Percentiles rank a stretch among this genome's conserved stretches.
Evolutionary conservation across 352 stramenopile genomes (phyloP).

Genomic region (Pythium scleroteichum): DNA sequence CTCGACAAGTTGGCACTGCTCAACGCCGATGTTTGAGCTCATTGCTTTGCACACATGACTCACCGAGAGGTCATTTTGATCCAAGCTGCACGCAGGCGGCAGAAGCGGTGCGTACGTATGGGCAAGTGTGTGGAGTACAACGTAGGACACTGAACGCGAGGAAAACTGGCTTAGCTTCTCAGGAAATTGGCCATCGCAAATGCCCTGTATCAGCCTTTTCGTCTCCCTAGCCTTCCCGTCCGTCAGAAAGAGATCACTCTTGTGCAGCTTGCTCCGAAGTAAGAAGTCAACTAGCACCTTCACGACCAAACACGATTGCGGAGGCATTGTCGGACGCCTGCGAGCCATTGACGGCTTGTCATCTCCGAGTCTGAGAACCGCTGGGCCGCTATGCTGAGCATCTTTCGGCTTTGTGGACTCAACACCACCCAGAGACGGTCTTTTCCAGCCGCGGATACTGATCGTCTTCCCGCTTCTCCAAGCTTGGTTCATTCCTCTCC

Average conservation of each 20-base stretch:
- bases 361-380: no score
- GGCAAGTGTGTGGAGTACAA: slow-evolving; percentile 26
- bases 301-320: slow-evolving; percentile 29
- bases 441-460: slow-evolving; percentile 7
- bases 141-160: slow-evolving; percentile 30
- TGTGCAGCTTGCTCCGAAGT: slow-evolving; percentile 41
- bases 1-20: slow-evolving; percentile 27
- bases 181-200: slow-evolving; percentile 28
- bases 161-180: slow-evolving; percentile 32
- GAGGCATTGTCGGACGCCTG: slow-evolving; percentile 14
- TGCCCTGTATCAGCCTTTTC: slow-evolving; percentile 21
- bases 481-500: background rate
- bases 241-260: slow-evolving; percentile 36
- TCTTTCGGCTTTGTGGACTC: background rate
- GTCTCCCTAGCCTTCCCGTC: slow-evolving; percentile 27
- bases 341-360: background rate
- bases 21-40: background rate
- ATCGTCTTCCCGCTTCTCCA: slow-evolving; percentile 10
- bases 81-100: background rate
- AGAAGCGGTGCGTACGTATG: slow-evolving; percentile 32
- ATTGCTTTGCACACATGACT: slow-evolving; percentile 17
- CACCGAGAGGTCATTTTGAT: background rate
- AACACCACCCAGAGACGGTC: background rate
- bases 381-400: no score
- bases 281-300: slow-evolving; percentile 37